Base-by-base conservation (phyloP, 2,329 filamentous ascomycete genomes). In the Myriosclerotinia scirpicola region DNA sequence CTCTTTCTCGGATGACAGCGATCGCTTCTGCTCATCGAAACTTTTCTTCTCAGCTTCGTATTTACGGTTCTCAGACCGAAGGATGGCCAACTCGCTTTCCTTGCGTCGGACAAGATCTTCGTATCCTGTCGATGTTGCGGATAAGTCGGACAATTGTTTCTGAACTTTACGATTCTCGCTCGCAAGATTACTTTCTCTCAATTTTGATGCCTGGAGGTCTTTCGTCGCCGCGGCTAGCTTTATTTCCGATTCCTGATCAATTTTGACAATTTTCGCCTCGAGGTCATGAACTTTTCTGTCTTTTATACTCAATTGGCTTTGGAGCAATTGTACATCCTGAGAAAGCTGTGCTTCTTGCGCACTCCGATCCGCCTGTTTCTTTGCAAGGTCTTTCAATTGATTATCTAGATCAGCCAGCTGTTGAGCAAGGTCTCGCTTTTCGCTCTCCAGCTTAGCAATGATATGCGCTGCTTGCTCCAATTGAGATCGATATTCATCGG, bases 31-130 rank as follows among this genome's bases (percentile, higher is more conserved):
- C 3, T 90, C 85, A 70, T 97, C 92, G 46, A 96, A 87, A 17
- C 83, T 84, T 69, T 87, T 88, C 40, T 90, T 90, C 73, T 97
- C 93, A 62, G 88, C 87, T 76, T 97, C 91, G 71, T 90, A 89
- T 70, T 90, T 92, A 76, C 90, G 91, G 70, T 93, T 87, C 76
- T 99, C 95, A 14, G 88, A 87, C 72, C 93, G 92, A 44, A 98
- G 83, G 55, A 98, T 84, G 0, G 90, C 85, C 26, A 99, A 82
- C 75, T 99, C 96, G 77, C 93, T 97, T 76, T 99, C 95, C 77
- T 98, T 99, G 67, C 91, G 89, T 34, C 93, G 86, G 34, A 99
- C 90, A 54, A 98, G 85, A 73, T 98, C 94, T 78, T 99, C 95
- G 71, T 97, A 98, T 75, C 93, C 92, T 0, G 93, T 96, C 0